These are phyloP conservation scores for Penstemon eatonii DNA, from an alignment of 257 asterid species.

Conservation along the genomic window DNA sequence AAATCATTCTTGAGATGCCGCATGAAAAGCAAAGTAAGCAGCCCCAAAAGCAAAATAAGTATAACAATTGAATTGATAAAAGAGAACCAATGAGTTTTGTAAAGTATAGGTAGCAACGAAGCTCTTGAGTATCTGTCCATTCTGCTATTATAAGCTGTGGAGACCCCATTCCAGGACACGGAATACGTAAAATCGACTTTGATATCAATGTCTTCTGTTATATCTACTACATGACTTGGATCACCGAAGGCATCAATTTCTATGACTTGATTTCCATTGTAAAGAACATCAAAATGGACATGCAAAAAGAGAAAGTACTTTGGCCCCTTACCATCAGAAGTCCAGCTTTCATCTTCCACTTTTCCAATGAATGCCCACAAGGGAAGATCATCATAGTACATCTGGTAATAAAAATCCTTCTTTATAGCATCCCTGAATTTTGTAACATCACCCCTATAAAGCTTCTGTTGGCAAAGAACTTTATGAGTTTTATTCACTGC, in stretches of 20 bases:
- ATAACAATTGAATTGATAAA: conserved; percentile 55
- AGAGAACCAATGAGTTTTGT: conserved; percentile 75
- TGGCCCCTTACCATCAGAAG: conserved; percentile 42
- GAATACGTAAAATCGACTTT: conserved; percentile 66
- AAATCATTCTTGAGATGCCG: conserved; percentile 74
- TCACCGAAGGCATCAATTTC: conserved; percentile 73
- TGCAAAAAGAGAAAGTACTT: conserved; percentile 67
- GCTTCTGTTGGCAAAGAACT: conserved; percentile 62
- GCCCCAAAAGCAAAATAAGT: conserved; percentile 63
- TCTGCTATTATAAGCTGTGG: conserved; percentile 51
- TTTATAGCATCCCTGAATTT: conserved; percentile 64
- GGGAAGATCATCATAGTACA: conserved; percentile 92
- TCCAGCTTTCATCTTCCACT: conserved; percentile 62
- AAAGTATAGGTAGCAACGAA: conserved; percentile 48
- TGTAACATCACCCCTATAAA: conserved; percentile 46
- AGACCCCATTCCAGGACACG: conserved; percentile 56
- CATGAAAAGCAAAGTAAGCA: conserved; percentile 51
- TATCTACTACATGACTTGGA: conserved; percentile 64
- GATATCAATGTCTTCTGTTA: conserved; percentile 59
- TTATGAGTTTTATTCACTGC: conserved; percentile 49
- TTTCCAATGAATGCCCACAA: conserved; percentile 92
- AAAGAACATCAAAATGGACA: conserved; percentile 65
- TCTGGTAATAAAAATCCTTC: conserved; percentile 72
- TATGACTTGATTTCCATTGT: conserved; percentile 65
- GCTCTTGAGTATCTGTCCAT: conserved; percentile 68